phyloP scores from a whole-genome alignment of 1,139 yeast genomes.

The Debaryomycetaceae sp. region DNA sequence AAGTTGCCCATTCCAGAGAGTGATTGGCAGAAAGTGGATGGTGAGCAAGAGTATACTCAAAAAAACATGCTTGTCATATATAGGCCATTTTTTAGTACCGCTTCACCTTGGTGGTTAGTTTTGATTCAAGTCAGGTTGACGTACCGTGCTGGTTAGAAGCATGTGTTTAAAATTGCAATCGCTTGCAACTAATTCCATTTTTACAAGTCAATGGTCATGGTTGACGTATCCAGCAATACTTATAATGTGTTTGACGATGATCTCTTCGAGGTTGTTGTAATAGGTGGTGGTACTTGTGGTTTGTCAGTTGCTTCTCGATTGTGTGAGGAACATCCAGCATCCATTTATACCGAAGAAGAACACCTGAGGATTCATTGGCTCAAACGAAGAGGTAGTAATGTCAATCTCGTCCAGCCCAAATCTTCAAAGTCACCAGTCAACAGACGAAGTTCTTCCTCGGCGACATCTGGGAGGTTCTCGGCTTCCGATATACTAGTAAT shows the following conservation, averaged over 20 bases:
- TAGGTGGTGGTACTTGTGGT: slow-evolving; percentile 44
- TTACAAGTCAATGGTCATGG: neutral
- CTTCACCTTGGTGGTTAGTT: too few species aligned
- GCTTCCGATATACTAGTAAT: slow-evolving; percentile 30
- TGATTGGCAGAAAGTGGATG: too few species aligned
- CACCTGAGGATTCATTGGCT: slow-evolving; percentile 43
- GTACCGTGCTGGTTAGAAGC: neutral
- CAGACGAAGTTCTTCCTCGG: slow-evolving; percentile 10
- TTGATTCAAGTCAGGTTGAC: too few species aligned
- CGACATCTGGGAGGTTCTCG: slow-evolving; percentile 11
- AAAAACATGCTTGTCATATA: too few species aligned
- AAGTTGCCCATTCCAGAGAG: too few species aligned
- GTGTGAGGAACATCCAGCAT: slow-evolving; percentile 37
- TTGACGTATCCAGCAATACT: neutral
- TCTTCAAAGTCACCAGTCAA: slow-evolving; percentile 13
- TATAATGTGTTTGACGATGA: slow-evolving; percentile 10
- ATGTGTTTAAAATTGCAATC: neutral
- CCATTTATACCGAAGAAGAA: slow-evolving; percentile 39
- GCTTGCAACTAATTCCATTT: too few species aligned
- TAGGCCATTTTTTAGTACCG: too few species aligned
- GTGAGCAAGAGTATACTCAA: too few species aligned
- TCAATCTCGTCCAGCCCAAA: slow-evolving; percentile 19
- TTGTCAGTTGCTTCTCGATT: slow-evolving; percentile 33
- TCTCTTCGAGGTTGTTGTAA: slow-evolving; percentile 29
- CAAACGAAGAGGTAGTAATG: slow-evolving; percentile 25